Evolutionary conservation across 352 stramenopile genomes (phyloP), one percentile per base, ranked within the genome.

Genomic region (Globisporangium echinulatum): DNA sequence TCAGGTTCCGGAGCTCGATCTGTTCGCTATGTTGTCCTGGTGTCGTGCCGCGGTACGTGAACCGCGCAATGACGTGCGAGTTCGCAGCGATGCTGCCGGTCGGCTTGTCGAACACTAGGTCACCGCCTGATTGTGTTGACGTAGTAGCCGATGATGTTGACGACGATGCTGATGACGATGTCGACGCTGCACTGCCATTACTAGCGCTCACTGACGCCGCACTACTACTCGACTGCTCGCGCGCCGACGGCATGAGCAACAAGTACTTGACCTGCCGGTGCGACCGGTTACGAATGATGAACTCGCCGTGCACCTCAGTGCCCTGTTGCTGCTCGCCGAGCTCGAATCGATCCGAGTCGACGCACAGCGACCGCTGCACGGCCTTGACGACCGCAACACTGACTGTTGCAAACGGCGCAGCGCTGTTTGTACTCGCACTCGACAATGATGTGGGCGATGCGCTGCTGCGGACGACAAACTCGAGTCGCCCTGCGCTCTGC

Each of bases 1-100:
- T 90, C 11, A 96, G 71, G 63, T 96, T 96, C 11, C 85, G 75
- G 40, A 96, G 69, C 13, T 93, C 59, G 56, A 96, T 87, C 55
- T 90, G 82, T 38, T 93, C 83, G 33, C 66, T 74, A 53, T 93
- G 85, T 39, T 92, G 79, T 6, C 87, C 87, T 44, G 84, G 82
- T 14, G 70, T 68, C 49, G 52, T 69, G 11, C 76, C 83, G 58
- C 72, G 80, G 71, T 90, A 93, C 33, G 72, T 75, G 59, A 96
- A 96, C n/a, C 67, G 52, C 51, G 87, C 76, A 36, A 62, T 68
- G 36, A 76, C 64, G 15, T 66, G 69, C 8, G 77, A 82, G 25
- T 72, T 72, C 8, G 77, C 68, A 49, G 84, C 69, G 17, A 96
- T 74, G 46, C 67, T 85, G 10, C 84, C 86, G 40, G 82, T 96